Evolutionary conservation across 192 early-diverging fungal species (phyloP).

Genomic region (Rhizophagus prolifer): DNA sequence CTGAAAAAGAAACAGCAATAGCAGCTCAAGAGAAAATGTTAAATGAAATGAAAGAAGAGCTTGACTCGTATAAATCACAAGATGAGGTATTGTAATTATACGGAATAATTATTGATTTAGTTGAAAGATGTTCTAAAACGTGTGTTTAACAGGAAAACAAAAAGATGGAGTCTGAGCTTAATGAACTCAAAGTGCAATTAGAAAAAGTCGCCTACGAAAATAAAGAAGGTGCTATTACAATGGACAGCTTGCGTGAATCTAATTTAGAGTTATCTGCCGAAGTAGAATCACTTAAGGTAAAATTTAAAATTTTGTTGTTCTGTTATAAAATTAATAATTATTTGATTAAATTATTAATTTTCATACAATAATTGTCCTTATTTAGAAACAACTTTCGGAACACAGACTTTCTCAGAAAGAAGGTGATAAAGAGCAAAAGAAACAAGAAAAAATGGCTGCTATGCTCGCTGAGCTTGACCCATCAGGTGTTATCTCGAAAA

Average conservation of each 20-base stretch:
- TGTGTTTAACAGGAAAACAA: slow-evolving; percentile 63
- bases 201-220: slow-evolving; percentile 87
- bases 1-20: slow-evolving; percentile 88
- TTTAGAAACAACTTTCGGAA: slow-evolving; percentile 10
- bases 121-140: not conserved
- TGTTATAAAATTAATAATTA: not conserved
- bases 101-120: too few species aligned
- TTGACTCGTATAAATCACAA: slow-evolving; percentile 66
- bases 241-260: slow-evolving; percentile 85
- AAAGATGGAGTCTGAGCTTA: slow-evolving; percentile 64
- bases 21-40: slow-evolving; percentile 57
- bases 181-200: slow-evolving; percentile 77
- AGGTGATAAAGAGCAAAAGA: slow-evolving; percentile 74
- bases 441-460: slow-evolving; percentile 80
- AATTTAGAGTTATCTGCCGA: slow-evolving; percentile 76
- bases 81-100: slow-evolving; percentile 33
- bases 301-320: not conserved
- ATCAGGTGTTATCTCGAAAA: slow-evolving; percentile 68
- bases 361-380: not conserved
- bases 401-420: slow-evolving; percentile 42
- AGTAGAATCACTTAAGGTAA: slow-evolving; percentile 59
- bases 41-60: slow-evolving; percentile 70
- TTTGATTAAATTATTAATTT: not conserved
- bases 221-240: slow-evolving; percentile 86
- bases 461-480: slow-evolving; percentile 84